Conservation (phyloP, 805 yeast genomes). For the Blastobotrys parvus region DNA sequence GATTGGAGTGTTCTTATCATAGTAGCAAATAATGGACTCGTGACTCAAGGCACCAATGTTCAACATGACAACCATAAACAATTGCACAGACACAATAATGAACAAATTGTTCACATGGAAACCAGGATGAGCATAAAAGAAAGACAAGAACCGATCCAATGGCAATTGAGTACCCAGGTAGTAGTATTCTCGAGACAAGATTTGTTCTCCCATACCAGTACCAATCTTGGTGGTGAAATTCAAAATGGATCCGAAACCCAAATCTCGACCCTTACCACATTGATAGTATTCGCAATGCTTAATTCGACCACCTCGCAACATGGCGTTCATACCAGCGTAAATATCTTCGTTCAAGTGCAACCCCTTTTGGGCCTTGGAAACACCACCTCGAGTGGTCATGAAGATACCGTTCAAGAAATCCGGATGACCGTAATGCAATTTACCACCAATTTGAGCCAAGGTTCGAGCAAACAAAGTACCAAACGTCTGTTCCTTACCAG, state of each 20-base stretch:
- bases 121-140: slow-evolving; percentile 82
- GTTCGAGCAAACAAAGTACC: slow-evolving; percentile 81
- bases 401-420: slow-evolving; percentile 68
- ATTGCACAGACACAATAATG: slow-evolving; percentile 58
- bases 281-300: slow-evolving; percentile 78
- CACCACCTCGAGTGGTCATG: slow-evolving; percentile 83
- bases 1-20: slow-evolving; percentile 48
- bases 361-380: slow-evolving; percentile 78
- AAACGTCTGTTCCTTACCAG: slow-evolving; percentile 83
- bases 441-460: slow-evolving; percentile 73
- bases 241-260: slow-evolving; percentile 75
- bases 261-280: slow-evolving; percentile 82
- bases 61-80: slow-evolving; percentile 49
- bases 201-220: slow-evolving; percentile 87
- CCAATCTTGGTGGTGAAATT: slow-evolving; percentile 81
- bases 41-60: slow-evolving; percentile 58
- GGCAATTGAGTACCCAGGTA: slow-evolving; percentile 72
- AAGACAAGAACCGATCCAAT: slow-evolving; percentile 67
- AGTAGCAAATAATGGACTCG: slow-evolving; percentile 54
- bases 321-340: slow-evolving; percentile 77
- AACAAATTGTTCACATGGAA: slow-evolving; percentile 74
- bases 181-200: slow-evolving; percentile 73
- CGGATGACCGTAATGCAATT: slow-evolving; percentile 81
- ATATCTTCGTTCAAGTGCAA: slow-evolving; percentile 79
- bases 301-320: slow-evolving; percentile 72